Base-by-base conservation (phyloP, 768 basidiomycete species). In the Panaeolus papilionaceus region DNA sequence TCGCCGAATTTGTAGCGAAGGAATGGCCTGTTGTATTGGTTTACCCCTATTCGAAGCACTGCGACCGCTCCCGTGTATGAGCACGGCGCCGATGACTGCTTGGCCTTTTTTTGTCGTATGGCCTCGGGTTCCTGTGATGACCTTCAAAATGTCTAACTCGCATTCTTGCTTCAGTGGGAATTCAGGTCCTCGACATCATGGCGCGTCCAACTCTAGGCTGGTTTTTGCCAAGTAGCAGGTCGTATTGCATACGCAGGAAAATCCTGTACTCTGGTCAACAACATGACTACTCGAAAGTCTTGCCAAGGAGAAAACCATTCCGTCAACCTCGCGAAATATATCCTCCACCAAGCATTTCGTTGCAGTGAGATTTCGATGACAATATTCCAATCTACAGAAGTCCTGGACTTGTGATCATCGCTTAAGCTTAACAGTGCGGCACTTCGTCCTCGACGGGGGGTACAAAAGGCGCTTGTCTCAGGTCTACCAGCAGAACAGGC, bases 261-360 rank as follows among this genome's bases (percentile, higher is more conserved):
- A 58, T 16, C 33, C 33, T 8, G 33, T 58, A 7, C 26, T 23
- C 23, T 33, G 16, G 28, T 9, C 26, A 33, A 58, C 28, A 58
- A 58, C 26, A 11, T 58, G 54, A 58, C 54, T 37, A 16, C 26
- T 16, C 16, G 8, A 58, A 37, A 14, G 28, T 37, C 54, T 58
- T 37, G 54, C 54, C 54, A 58, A 58, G 54, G 54, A 58, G 28
- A 28, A 10, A 16, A 12, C 54, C 26, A 12, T 58, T 58, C 54
- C 54, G 54, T 58, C 54, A 33, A 58, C 54, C 14, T 33, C 14
- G 54, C 54, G 54, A 58, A 58, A 28, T 58, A 58, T 58, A 58
- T 58, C 54, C 54, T 58, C 54, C 54, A 33, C 23, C 11, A 2
- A 58, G 54, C 14, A 14, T 28, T 33, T 33, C 11, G 10, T 11